These are phyloP conservation scores for Termitomyces sp. DNA, from an alignment of 768 basidiomycete genomes.

Conservation along the genomic window DNA sequence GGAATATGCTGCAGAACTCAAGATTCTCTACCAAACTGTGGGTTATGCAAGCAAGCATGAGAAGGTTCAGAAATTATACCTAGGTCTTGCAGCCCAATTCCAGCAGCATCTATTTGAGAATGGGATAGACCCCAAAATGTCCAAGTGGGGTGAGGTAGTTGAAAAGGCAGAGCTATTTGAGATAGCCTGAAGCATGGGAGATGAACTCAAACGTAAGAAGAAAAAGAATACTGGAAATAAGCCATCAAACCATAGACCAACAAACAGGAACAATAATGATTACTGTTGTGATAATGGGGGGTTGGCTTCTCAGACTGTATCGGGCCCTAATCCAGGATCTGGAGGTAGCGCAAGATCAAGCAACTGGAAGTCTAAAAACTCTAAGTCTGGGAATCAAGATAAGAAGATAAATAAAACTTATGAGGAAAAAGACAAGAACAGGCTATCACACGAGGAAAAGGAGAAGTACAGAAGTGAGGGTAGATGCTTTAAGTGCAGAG, in stretches of 20 bases:
- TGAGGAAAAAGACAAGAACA: not conserved
- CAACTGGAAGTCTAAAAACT: too few species aligned
- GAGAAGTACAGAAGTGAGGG: not conserved
- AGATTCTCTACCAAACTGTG: not conserved
- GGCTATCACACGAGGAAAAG: not conserved
- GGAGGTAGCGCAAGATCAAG: too few species aligned
- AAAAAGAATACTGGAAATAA: not conserved
- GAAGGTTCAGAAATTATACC: not conserved
- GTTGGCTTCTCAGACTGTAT: too few species aligned
- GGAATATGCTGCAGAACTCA: not conserved
- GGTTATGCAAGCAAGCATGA: not conserved
- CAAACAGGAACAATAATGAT: too few species aligned
- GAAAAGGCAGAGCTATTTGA: not conserved
- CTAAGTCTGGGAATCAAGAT: not conserved
- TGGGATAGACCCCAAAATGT: not conserved
- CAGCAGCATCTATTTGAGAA: not conserved
- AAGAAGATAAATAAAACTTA: not conserved
- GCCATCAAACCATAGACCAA: too few species aligned
- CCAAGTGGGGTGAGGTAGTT: not conserved
- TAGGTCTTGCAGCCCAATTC: not conserved
- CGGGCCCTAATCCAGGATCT: too few species aligned
- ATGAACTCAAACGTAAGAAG: not conserved
- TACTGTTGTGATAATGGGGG: too few species aligned
- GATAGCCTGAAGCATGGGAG: not conserved
- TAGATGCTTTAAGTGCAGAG: not conserved